Conservation (phyloP, 805 yeast species). For the Candida palmyrensis region DNA sequence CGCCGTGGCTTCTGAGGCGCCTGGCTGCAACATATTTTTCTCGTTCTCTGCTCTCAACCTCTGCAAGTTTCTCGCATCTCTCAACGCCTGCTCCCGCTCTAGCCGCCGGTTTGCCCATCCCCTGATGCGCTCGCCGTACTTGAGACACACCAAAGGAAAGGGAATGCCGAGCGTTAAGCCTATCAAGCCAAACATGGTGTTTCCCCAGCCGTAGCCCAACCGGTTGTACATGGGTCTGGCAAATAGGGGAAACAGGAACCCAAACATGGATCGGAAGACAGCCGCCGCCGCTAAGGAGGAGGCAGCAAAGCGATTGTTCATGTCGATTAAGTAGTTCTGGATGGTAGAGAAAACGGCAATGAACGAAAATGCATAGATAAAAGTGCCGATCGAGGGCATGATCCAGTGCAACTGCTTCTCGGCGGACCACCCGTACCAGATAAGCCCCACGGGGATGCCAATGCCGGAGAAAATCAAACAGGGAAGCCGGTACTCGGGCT, state of each 20-base stretch:
- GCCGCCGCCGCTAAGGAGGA: conserved; percentile 68
- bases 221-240: conserved; percentile 51
- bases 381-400: conserved; percentile 33
- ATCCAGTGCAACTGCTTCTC: conserved; percentile 32
- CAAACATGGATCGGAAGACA: conserved; percentile 60
- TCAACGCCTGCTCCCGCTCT: conserved; percentile 41
- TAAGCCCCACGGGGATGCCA: conserved; percentile 52
- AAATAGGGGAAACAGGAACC: conserved; percentile 66
- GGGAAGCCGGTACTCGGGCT: conserved; percentile 60
- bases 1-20: neutral
- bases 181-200: conserved; percentile 55
- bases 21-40: neutral
- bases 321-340: conserved; percentile 65
- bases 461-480: conserved; percentile 46
- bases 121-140: conserved; percentile 54
- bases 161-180: conserved; percentile 61
- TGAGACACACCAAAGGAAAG: conserved; percentile 53
- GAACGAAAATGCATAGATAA: conserved; percentile 52
- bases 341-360: conserved; percentile 65
- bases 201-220: conserved; percentile 70
- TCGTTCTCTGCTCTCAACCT: conserved; percentile 19
- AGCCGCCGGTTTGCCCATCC: conserved; percentile 51
- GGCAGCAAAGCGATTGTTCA: conserved; percentile 64
- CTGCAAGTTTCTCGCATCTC: conserved; percentile 39
- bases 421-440: conserved; percentile 51